A percentile compares a stretch with the other conserved stretches of the same genome.
Evolutionary conservation across 2,329 filamentous ascomycete genomes (phyloP).

Genomic region (Thielaviopsis ethacetica): DNA sequence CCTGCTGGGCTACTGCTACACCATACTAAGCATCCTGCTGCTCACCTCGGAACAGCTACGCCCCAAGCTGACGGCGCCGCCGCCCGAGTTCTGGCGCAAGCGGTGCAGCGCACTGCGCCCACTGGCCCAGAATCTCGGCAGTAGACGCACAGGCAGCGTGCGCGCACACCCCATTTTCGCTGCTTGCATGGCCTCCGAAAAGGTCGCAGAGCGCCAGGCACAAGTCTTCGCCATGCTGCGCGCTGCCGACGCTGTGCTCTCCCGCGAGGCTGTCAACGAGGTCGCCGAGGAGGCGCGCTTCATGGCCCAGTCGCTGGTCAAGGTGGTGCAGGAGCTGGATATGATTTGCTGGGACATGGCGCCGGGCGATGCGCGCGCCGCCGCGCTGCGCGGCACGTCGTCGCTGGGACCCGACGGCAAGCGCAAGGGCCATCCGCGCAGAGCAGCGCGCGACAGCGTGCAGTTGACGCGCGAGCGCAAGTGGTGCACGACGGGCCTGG

Average conservation of each 20-base stretch:
- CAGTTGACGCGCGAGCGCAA: conserved; percentile 9
- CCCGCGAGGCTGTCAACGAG: neutral
- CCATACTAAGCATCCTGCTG: neutral
- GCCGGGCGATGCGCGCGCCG: neutral
- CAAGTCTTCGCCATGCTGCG: neutral
- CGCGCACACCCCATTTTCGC: conserved; percentile 1
- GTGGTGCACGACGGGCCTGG: conserved; percentile 2
- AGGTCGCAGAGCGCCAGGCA: neutral
- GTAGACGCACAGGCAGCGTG: neutral
- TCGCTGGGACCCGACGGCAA: neutral
- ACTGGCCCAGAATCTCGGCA: neutral
- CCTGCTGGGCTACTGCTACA: conserved; percentile 7
- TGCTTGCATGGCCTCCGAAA: neutral
- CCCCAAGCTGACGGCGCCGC: conserved; percentile 2
- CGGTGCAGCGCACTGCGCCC: conserved; percentile 2
- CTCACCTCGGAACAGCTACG: neutral
- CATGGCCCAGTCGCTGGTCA: conserved; percentile 2
- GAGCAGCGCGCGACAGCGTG: conserved; percentile 6
- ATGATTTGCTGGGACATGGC: conserved; percentile 4
- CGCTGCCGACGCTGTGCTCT: neutral
- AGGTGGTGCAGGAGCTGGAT: conserved; percentile 6
- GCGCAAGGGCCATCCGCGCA: conserved; percentile 6
- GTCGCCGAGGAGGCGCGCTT: neutral
- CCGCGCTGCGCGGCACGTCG: neutral
- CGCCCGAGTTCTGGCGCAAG: conserved; percentile 8